A percentile compares a stretch with the other conserved stretches of the same genome.
phyloP scores from a whole-genome alignment of 2,329 filamentous ascomycete genomes.

The Tolypocladium amazonense region DNA sequence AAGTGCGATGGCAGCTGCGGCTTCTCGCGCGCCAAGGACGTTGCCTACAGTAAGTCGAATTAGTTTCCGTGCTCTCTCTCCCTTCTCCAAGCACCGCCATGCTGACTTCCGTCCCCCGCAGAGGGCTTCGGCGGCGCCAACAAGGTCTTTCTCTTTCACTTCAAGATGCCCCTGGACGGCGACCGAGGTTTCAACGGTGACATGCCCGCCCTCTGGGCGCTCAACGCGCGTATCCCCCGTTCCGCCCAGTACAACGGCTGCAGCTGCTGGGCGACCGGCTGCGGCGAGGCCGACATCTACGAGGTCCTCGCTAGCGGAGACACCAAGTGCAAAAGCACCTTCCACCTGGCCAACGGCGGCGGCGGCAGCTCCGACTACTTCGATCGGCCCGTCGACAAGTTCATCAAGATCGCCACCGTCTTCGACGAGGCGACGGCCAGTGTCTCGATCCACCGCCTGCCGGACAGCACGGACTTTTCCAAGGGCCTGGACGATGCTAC shows the following conservation, averaged over 20 bases:
- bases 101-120: slow-evolving; percentile 14
- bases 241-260: slow-evolving; percentile 60
- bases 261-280: slow-evolving; percentile 60
- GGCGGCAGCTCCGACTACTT: slow-evolving; percentile 66
- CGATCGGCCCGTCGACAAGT: slow-evolving; percentile 45
- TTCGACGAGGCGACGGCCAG: slow-evolving; percentile 40
- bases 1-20: slow-evolving; percentile 33
- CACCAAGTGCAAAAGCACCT: slow-evolving; percentile 56
- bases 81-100: background rate
- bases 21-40: slow-evolving; percentile 28
- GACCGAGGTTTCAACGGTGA: slow-evolving; percentile 43
- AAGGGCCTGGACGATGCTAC: slow-evolving; percentile 25
- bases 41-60: slow-evolving; percentile 31
- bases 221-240: slow-evolving; percentile 63
- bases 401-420: slow-evolving; percentile 55
- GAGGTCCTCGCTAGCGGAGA: slow-evolving; percentile 59
- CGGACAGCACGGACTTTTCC: slow-evolving; percentile 28
- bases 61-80: background rate
- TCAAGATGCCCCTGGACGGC: slow-evolving; percentile 58
- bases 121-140: slow-evolving; percentile 61
- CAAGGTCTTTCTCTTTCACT: slow-evolving; percentile 66
- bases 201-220: slow-evolving; percentile 66
- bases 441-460: slow-evolving; percentile 46
- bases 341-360: slow-evolving; percentile 48
- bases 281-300: slow-evolving; percentile 67